Base-by-base conservation (phyloP, 2,329 filamentous ascomycete genomes). In the Aaosphaeria pasadenensis region DNA sequence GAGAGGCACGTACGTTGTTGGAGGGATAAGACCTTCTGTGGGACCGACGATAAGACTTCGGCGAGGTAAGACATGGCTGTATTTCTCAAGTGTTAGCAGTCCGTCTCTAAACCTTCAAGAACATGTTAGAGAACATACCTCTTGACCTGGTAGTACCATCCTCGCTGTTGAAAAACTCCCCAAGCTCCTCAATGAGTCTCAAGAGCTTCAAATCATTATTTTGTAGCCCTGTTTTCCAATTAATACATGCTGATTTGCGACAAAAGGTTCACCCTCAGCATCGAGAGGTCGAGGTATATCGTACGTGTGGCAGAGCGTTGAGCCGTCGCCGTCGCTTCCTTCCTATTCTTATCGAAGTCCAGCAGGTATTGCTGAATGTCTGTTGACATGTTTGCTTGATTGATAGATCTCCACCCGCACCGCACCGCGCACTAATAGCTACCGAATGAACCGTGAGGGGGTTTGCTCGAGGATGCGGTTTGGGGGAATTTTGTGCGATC, bases 161-260 rank as follows among this genome's bases (percentile, higher is more conserved):
- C 58, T 86, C 82, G 64, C 84, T 81, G 56, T 85, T 86, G 60
- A 87, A 78, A 57, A 86, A 87, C 64, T 85, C 82, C 17, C 82
- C 81, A 31, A 87, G 72, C 40, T 81, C 82, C 60, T 85, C 81
- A 46, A 87, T 80, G 43, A 86, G 70, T 46, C 79, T 77, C 47
- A 87, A 75, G 32, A 87, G 73, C 56, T 81, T 85, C 45, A 80
- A 72, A 57, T 85, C 74, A 55, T 80, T 83, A 57, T 68, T 74
- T 61, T 84, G 78, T 51, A 87, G 72, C 64, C 78, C 81, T 85
- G 54, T 46, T 31, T 45, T 17, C 33, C 36, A 32, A 46, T 56
- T 43, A 53, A 48, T 24, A 41, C 39, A 9, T 41, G 33, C 9
- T 9, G 33, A 13, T 36, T 40, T 28, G 24, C 17, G 17, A 24